Conservation (phyloP, 208 protist species). For the Leishmania mexicana region DNA sequence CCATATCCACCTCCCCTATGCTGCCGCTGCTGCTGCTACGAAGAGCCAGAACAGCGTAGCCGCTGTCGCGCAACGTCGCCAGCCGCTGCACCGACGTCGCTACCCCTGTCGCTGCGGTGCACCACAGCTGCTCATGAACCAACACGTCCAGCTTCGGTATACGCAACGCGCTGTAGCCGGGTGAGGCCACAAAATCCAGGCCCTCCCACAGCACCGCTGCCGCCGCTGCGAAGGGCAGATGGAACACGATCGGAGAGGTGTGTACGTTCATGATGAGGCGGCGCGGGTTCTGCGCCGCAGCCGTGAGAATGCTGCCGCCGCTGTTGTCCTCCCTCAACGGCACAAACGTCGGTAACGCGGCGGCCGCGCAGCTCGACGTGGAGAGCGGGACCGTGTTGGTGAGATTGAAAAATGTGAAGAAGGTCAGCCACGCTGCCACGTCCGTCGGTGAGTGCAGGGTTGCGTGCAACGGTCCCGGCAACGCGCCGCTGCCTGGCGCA, state of each 20-base stretch:
- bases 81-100: conserved; percentile 9
- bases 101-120: neutral
- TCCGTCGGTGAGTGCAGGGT: conserved; percentile 26
- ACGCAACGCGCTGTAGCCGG: conserved; percentile 27
- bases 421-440: conserved; percentile 47
- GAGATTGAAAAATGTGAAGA: conserved; percentile 45
- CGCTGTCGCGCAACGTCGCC: conserved; percentile 15
- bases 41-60: conserved; percentile 22
- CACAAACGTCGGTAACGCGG: neutral
- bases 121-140: conserved; percentile 25
- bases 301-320: neutral
- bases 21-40: conserved; percentile 8
- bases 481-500: conserved; percentile 13
- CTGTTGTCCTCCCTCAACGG: neutral
- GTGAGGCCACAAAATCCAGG: conserved; percentile 18
- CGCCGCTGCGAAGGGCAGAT: conserved; percentile 34
- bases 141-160: conserved; percentile 30
- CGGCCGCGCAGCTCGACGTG: neutral
- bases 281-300: conserved; percentile 4
- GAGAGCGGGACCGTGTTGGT: conserved; percentile 33
- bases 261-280: conserved; percentile 34
- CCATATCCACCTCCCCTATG: neutral
- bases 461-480: conserved; percentile 22
- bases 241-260: conserved; percentile 40
- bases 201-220: conserved; percentile 58